Base-by-base conservation (phyloP, 164 flowering plant genomes). In the Chloranthus sessilifolius region DNA sequence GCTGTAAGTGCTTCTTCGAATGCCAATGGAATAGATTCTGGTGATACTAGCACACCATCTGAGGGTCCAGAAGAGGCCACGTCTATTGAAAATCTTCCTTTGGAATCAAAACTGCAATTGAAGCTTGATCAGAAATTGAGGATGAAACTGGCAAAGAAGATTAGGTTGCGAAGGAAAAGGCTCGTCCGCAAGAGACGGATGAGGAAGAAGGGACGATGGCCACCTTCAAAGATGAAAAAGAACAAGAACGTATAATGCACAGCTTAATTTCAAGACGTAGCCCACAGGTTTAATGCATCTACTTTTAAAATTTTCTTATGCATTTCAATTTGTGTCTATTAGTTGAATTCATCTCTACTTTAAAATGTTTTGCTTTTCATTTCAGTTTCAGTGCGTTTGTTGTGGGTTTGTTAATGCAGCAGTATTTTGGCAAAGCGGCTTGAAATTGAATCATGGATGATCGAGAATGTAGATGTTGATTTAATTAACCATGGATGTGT, bases 161-260 rank as follows among this genome's bases (percentile, higher is more conserved):
- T 83, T 11, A 69, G 96, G 68, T 78, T 85, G 20, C 53, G 82
- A 23, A 78, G 98, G 57, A 88, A 85, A 61, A 55, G 85, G 50
- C 96, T 91, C 11, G 73, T 88, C 17, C 78, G 81, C 29, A 91
- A 91, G 62, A 70, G 96, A 1, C 61, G 52, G 14, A 24, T 91
- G 81, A 83, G 98, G 75, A 88, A 91, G 88, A 88, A 85, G 79
- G 96, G 96, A 1, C 57, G 95, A 56, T 91, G 98, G 98, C 95
- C 98, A 7, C 98, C 95, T 64, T 83, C 96, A 1, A 91, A 88
- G 81, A 71, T 88, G 89, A 91, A 80, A 77, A 85, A 85, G 76
- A 58, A 67, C 71, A 81, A 81, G 71, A 88, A 85, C 59, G 90
- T 85, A 19, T 88, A 76, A 80, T 21, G 17, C 7, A 28, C 39